Conservation (phyloP, 2,329 filamentous ascomycete species). For the Calonectria crousiana region DNA sequence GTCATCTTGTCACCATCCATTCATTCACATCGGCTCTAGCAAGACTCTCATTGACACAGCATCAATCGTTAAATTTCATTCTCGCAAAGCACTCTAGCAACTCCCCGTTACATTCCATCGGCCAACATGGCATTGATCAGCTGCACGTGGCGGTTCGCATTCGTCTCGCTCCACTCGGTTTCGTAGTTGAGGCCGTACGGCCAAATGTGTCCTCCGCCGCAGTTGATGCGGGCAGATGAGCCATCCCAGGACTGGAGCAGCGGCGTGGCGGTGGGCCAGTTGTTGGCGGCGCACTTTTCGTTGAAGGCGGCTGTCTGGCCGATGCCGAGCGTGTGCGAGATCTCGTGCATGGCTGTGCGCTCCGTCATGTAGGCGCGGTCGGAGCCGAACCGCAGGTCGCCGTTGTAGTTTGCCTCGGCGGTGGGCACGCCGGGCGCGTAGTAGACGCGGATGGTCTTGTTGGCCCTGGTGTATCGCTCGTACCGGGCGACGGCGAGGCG, state of each 20-base stretch:
- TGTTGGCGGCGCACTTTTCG: constrained; percentile 50
- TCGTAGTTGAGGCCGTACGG: constrained; percentile 59
- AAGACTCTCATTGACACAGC: background rate
- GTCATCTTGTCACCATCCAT: background rate
- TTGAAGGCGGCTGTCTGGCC: constrained; percentile 58
- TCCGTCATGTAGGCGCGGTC: constrained; percentile 61
- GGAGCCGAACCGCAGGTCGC: constrained; percentile 60
- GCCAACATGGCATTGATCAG: constrained; percentile 59
- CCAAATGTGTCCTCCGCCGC: constrained; percentile 56
- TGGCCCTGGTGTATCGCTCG: constrained; percentile 48
- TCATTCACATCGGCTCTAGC: background rate
- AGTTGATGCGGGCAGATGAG: constrained; percentile 50
- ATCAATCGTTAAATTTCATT: background rate
- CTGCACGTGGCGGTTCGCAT: constrained; percentile 56
- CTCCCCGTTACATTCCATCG: constrained; percentile 47
- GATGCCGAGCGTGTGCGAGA: constrained; percentile 61
- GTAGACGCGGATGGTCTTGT: constrained; percentile 54
- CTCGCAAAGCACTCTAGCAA: background rate
- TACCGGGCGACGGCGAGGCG: constrained; percentile 55
- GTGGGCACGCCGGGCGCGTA: constrained; percentile 59
- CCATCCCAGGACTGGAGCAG: constrained; percentile 59
- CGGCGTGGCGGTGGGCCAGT: constrained; percentile 56
- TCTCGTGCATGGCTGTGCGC: constrained; percentile 62
- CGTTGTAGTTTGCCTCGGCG: constrained; percentile 60
- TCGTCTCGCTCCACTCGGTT: constrained; percentile 58